Evolutionary conservation across 2,329 filamentous ascomycete genomes (phyloP), one percentile per base, ranked within the genome.

Genomic region (Penicillium thymicola): DNA sequence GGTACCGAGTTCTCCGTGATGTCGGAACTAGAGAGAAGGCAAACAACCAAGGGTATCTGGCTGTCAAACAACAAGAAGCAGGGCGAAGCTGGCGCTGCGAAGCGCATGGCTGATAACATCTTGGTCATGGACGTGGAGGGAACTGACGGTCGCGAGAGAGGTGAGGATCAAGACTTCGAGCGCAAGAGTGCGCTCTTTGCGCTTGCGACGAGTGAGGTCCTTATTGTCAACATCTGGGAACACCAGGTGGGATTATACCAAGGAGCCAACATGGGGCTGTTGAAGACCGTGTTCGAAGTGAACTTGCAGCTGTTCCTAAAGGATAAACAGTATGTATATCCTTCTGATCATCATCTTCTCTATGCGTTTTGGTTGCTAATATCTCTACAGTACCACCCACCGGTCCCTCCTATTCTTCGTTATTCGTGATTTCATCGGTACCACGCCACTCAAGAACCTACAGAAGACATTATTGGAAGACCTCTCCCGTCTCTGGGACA

Each of bases 41-140:
- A 99, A 81, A 99, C 94, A 0, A 99, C 94, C 43, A 99, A 97
- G 81, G 94, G 94, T 71, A 99, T 99, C 73, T 99, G 94, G 94
- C 89, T 99, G 88, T 96, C 92, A 63, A 96, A 96, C 80, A 97
- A 97, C 78, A 96, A 96, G 81, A 82, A 65, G 75, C 78, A 50
- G 75, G 76, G 62, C 74, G 78, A 55, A 62, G 67, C 23, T 34
- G 58, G 55, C 21, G 58, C 65, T 6, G 58, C 55, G 51, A 79
- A 77, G 63, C 80, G 80, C 62, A 97, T 97, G 92, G 92, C 93
- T 53, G 91, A 96, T 69, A 99, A 99, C 75, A 97, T 99, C 68
- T 81, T 99, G 61, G 94, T 99, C 66, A 99, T 99, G 94, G 94
- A 99, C 71, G 94, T 99, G 42, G 94, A 99, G 76, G 94, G 94